Conservation (phyloP, 805 yeast species). For the Schwanniomyces occidentalis region DNA sequence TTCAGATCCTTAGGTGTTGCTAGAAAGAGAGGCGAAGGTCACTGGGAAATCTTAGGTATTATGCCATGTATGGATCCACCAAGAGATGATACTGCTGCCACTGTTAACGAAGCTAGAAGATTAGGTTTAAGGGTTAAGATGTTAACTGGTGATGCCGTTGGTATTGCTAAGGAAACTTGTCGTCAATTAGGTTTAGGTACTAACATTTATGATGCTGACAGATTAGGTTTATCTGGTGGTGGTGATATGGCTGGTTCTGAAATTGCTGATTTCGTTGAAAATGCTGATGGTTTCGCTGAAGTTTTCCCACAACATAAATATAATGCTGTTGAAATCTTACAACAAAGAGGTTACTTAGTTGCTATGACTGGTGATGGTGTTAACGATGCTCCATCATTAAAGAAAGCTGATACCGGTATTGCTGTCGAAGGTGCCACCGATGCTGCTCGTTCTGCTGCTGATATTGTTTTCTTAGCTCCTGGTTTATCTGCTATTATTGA, state of each 20-base stretch:
- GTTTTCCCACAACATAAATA: conserved; percentile 98
- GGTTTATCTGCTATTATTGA: conserved; percentile 94
- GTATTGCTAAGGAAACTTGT: conserved; percentile 98
- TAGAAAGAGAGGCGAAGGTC: conserved; percentile 97
- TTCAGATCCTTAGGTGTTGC: conserved; percentile 99
- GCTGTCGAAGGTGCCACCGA: conserved; percentile 98
- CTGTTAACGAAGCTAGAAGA: conserved; percentile 86
- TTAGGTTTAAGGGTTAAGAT: conserved; percentile 95
- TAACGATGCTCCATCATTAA: conserved; percentile 95
- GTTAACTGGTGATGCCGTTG: conserved; percentile 99
- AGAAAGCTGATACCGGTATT: conserved; percentile 90
- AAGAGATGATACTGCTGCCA: conserved; percentile 95
- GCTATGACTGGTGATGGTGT: conserved; percentile 99
- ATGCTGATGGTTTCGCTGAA: conserved; percentile 98
- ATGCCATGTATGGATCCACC: conserved; percentile 99
- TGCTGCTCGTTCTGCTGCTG: conserved; percentile 97
- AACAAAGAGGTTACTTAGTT: conserved; percentile 93
- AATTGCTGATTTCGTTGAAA: conserved; percentile 95
- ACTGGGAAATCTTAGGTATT: conserved; percentile 96
- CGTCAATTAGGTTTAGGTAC: conserved; percentile 97
- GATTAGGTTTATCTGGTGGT: conserved; percentile 91
- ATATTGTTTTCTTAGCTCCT: conserved; percentile 90
- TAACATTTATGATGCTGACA: conserved; percentile 94
- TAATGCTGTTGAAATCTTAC: conserved; percentile 93
- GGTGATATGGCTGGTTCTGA: conserved; percentile 97